Evolutionary conservation across 176 grass and related monocot genomes (phyloP).

Genomic region (Luzula sylvatica): DNA sequence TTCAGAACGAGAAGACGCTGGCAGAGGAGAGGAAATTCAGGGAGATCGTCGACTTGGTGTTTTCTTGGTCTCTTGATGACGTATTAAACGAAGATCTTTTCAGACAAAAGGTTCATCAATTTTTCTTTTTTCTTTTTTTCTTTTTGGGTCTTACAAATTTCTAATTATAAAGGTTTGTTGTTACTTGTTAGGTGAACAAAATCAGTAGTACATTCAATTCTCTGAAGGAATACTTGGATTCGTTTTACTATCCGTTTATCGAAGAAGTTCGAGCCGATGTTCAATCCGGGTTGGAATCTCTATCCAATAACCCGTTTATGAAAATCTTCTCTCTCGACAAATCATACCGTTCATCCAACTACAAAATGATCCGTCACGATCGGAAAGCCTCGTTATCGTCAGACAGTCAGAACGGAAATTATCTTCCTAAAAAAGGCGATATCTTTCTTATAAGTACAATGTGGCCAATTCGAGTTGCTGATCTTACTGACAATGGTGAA

Average conservation of each 20-base stretch:
- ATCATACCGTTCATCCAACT: too few relatives aligned
- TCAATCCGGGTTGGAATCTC: constrained; percentile 30
- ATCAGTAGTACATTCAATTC: constrained; percentile 34
- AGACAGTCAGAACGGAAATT: background rate
- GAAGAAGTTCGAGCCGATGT: constrained; percentile 53
- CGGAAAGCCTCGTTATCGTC: constrained; percentile 16
- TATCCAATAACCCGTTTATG: constrained; percentile 22
- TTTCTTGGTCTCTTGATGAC: constrained; percentile 49
- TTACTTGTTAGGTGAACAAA: constrained; percentile 26
- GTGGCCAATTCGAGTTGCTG: constrained; percentile 20
- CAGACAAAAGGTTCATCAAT: constrained; percentile 21
- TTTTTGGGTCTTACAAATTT: background rate
- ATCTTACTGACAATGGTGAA: constrained; percentile 15
- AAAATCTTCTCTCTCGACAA: constrained; percentile 20
- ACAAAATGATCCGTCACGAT: background rate
- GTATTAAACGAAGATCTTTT: constrained; percentile 39
- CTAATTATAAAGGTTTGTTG: background rate
- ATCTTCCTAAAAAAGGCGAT: constrained; percentile 38
- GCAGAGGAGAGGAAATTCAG: too few relatives aligned
- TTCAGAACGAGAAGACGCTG: too few relatives aligned
- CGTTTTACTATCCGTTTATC: constrained; percentile 31
- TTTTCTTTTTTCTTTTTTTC: background rate
- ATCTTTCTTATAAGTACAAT: constrained; percentile 38
- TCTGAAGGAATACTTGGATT: constrained; percentile 27
- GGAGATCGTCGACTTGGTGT: constrained; percentile 23